phyloP scores from a whole-genome alignment of 176 grass and related monocot genomes.

The Ampelocalamus luodianensis region DNA sequence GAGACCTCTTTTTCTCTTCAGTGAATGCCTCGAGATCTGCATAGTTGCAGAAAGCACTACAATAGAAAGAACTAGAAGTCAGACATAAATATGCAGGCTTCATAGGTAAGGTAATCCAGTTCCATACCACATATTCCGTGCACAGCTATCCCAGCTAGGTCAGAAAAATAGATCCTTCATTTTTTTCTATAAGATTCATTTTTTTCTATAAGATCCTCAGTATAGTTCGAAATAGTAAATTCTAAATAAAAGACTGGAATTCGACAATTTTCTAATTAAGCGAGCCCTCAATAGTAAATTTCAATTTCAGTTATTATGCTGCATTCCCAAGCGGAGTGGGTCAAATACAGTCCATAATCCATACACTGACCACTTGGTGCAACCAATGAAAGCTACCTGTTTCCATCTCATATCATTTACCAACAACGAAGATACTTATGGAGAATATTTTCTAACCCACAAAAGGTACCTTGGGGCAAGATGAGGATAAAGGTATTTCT shows the following conservation, averaged over 20 bases:
- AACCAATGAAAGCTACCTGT: background rate
- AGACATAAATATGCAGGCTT: slow-evolving; percentile 11
- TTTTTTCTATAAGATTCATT: background rate
- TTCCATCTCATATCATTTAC: slow-evolving; percentile 18
- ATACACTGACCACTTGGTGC: background rate
- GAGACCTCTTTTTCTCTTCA: slow-evolving; percentile 87
- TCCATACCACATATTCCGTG: background rate
- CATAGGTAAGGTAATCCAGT: slow-evolving; percentile 27
- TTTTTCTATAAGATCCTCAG: background rate
- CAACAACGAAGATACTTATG: background rate
- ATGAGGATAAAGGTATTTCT: slow-evolving; percentile 1
- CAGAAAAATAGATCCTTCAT: background rate
- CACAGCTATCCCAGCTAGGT: background rate
- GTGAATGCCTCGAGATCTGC: slow-evolving; percentile 94
- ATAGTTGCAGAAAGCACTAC: slow-evolving; percentile 97
- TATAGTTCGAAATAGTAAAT: background rate
- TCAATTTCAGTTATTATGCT: background rate
- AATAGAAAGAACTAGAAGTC: slow-evolving; percentile 43
- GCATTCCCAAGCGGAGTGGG: background rate
- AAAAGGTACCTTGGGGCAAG: background rate
- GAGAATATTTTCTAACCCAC: background rate
- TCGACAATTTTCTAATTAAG: background rate
- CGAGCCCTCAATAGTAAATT: background rate
- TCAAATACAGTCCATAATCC: slow-evolving; percentile 3
- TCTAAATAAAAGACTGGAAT: slow-evolving; percentile 14